These are phyloP conservation scores for Blastobotrys aristatus DNA, from an alignment of 1,139 yeast genomes.

Conservation along the genomic window DNA sequence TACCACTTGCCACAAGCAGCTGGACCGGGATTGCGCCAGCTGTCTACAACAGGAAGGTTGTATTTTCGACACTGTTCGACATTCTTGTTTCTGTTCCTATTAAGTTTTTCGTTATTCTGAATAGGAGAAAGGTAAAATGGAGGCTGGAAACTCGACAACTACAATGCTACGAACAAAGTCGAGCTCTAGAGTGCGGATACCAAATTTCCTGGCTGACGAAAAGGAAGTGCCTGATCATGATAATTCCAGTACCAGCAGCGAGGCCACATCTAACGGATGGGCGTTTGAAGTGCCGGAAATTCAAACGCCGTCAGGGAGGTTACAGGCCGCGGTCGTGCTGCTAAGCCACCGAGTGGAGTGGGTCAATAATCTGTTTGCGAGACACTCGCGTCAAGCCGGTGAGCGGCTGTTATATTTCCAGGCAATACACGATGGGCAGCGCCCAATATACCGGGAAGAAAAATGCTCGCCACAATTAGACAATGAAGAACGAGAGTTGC, in stretches of 20 bases:
- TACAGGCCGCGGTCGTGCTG: not conserved
- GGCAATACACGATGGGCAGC: not conserved
- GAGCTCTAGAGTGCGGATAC: not conserved
- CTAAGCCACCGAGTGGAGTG: not conserved
- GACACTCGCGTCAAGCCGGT: slow-evolving; percentile 4
- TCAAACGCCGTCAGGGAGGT: not conserved
- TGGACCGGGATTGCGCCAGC: not conserved
- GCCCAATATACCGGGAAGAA: too few relatives aligned
- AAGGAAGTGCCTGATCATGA: not conserved
- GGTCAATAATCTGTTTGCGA: not conserved
- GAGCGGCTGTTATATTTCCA: not conserved
- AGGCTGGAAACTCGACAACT: not conserved
- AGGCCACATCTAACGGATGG: not conserved
- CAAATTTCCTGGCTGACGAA: not conserved
- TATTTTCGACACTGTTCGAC: not conserved
- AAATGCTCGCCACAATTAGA: slow-evolving; percentile 1
- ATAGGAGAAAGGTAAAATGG: not conserved
- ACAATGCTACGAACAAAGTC: not conserved
- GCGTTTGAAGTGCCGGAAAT: not conserved
- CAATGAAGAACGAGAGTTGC: slow-evolving; percentile 4
- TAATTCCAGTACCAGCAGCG: not conserved
- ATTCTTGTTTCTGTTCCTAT: not conserved
- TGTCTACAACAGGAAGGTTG: not conserved
- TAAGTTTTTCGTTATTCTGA: not conserved
- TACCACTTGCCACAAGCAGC: not conserved